phyloP scores from a whole-genome alignment of 1,139 yeast genomes.

The Kluyveromyces marxianus region DNA sequence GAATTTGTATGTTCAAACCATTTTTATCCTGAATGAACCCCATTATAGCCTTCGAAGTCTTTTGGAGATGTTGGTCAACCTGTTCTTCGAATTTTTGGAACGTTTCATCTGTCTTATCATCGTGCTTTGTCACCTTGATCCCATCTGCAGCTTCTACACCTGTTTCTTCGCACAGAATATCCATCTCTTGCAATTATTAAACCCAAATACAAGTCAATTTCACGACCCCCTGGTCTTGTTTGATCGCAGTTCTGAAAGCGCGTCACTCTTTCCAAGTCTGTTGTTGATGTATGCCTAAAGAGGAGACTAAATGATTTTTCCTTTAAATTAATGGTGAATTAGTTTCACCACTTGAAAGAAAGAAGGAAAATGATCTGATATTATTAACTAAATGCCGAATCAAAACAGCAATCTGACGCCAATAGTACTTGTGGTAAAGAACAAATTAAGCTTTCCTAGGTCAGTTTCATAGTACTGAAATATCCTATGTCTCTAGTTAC shows the following conservation, averaged over 20 bases:
- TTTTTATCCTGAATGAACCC: slow-evolving; percentile 16
- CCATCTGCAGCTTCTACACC: slow-evolving; percentile 18
- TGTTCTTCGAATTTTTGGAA: slow-evolving; percentile 31
- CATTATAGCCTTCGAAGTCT: slow-evolving; percentile 21
- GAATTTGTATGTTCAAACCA: slow-evolving; percentile 19
- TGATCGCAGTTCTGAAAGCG: no score
- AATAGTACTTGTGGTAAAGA: no score
- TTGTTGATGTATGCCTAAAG: no score
- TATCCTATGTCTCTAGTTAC: slow-evolving; percentile 45
- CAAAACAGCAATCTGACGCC: no score
- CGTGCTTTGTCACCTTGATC: slow-evolving; percentile 12
- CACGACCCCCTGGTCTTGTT: not conserved
- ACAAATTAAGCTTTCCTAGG: no score
- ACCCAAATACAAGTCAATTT: not conserved
- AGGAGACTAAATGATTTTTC: no score
- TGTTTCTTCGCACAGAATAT: slow-evolving; percentile 23
- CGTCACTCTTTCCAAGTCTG: no score
- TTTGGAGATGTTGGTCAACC: slow-evolving; percentile 22
- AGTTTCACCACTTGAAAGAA: no score
- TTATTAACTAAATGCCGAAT: no score
- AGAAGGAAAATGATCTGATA: no score
- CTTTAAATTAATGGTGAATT: no score
- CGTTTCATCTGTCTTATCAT: slow-evolving; percentile 32
- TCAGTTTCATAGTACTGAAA: no score
- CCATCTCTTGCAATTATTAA: slow-evolving; percentile 12